These are phyloP conservation scores for Aspergillus fumigatus DNA, from an alignment of 2,329 filamentous ascomycete genomes.

Conservation along the genomic window DNA sequence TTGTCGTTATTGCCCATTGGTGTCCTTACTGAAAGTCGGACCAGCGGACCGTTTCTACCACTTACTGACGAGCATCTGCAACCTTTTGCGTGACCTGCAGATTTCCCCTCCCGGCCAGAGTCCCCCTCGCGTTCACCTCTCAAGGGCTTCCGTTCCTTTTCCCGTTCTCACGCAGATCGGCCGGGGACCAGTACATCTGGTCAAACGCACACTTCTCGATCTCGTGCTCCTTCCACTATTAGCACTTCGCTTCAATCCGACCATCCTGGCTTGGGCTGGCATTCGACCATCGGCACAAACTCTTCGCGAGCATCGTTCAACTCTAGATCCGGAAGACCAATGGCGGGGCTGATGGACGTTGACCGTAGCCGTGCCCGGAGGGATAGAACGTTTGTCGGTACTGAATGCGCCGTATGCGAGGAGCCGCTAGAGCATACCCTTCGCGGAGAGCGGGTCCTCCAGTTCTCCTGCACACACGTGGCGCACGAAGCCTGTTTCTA, in stretches of 20 bases:
- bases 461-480: conserved; percentile 95
- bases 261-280: conserved; percentile 13
- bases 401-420: conserved; percentile 92
- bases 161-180: conserved; percentile 23
- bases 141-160: conserved; percentile 28
- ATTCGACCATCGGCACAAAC: conserved; percentile 24
- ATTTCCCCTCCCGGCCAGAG: conserved; percentile 24
- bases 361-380: conserved; percentile 75
- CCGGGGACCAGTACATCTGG: conserved; percentile 26
- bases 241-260: conserved; percentile 17
- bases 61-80: conserved; percentile 2
- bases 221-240: conserved; percentile 23
- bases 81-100: conserved; percentile 19
- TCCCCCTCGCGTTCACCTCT: conserved; percentile 31
- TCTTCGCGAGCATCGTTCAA: conserved; percentile 34
- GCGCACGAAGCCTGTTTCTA: conserved; percentile 98
- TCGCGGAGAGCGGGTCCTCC: conserved; percentile 86
- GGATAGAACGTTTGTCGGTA: conserved; percentile 92
- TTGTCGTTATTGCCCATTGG: neutral
- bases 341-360: conserved; percentile 65
- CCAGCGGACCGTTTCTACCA: neutral
- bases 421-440: conserved; percentile 94
- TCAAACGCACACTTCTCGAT: conserved; percentile 20
- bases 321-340: conserved; percentile 39
- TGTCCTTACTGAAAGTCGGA: neutral